phyloP scores from a whole-genome alignment of 148 eudicot genomes.

The Camellia sinensis region DNA sequence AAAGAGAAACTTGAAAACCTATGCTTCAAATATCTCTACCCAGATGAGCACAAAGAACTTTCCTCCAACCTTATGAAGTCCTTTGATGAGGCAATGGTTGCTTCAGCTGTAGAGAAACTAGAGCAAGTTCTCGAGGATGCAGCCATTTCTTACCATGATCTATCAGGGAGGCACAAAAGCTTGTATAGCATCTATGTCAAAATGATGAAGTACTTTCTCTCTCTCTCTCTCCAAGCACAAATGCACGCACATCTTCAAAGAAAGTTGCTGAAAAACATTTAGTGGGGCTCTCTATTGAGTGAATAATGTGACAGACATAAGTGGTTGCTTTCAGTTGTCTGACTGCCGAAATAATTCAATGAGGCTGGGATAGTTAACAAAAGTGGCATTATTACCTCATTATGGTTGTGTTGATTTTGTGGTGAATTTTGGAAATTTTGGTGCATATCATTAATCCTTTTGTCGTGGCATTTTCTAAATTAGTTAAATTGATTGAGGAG shows the following conservation, averaged over 20 bases:
- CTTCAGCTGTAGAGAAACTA: constrained; percentile 56
- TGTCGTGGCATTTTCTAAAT: neutral
- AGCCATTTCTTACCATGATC: constrained; percentile 47
- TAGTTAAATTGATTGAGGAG: neutral
- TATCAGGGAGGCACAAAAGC: constrained; percentile 94
- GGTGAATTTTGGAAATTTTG: neutral
- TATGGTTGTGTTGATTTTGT: neutral
- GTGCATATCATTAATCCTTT: neutral
- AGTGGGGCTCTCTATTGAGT: neutral
- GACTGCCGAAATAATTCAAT: neutral
- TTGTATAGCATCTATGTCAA: constrained; percentile 79
- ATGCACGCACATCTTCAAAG: neutral
- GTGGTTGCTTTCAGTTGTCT: neutral
- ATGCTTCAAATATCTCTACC: constrained; percentile 75
- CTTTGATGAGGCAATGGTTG: constrained; percentile 68
- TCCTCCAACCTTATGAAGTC: constrained; percentile 68
- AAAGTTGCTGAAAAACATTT: neutral
- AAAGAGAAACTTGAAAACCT: constrained; percentile 83
- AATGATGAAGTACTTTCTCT: constrained; percentile 73
- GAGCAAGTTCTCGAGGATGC: constrained; percentile 63
- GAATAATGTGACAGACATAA: neutral
- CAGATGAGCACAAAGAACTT: constrained; percentile 57
- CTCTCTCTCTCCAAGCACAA: constrained; percentile 12
- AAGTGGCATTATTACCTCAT: neutral
- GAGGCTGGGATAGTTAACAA: neutral